Percentiles rank a stretch among this genome's conserved stretches.
These are phyloP conservation scores for Eragrostis nindensis DNA, from an alignment of 176 grass and related monocot species.

Conservation along the genomic window DNA sequence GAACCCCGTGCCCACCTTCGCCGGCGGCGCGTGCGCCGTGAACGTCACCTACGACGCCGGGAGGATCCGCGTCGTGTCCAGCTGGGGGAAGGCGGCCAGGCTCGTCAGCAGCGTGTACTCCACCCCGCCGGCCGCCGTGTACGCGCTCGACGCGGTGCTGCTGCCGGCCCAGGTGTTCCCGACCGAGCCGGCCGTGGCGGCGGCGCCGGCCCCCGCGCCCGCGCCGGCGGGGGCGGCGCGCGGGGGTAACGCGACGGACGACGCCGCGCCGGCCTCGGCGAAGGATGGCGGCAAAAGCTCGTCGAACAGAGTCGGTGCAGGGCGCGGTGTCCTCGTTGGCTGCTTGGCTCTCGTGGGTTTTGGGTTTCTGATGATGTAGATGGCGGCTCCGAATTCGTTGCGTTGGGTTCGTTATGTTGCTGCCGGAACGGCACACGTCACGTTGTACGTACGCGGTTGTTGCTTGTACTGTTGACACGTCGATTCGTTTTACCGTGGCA, in stretches of 20 bases:
- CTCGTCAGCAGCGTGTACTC: constrained; percentile 60
- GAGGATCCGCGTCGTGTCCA: constrained; percentile 28
- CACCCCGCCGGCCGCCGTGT: constrained; percentile 42
- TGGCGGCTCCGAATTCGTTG: neutral
- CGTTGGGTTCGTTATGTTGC: neutral
- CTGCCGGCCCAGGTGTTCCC: constrained; percentile 53
- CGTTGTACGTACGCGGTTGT: neutral
- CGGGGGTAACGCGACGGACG: neutral
- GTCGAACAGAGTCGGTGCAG: constrained; percentile 1
- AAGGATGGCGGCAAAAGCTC: constrained; percentile 2
- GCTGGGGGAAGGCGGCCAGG: constrained; percentile 35
- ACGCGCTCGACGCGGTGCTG: constrained; percentile 46
- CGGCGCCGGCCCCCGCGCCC: constrained; percentile 24
- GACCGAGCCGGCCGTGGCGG: constrained; percentile 41
- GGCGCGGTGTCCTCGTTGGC: neutral
- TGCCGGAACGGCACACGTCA: constrained; percentile 1
- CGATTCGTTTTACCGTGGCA: neutral
- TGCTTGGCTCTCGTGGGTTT: constrained; percentile 1
- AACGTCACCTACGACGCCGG: constrained; percentile 52
- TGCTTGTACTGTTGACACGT: neutral
- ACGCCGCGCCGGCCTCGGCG: neutral
- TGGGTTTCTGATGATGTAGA: neutral
- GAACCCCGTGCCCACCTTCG: constrained; percentile 42
- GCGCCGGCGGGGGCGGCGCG: neutral
- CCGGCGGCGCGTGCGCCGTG: constrained; percentile 37